Evolutionary conservation across 148 eudicot species (phyloP).

Genomic region (Fagopyrum esculentum): DNA sequence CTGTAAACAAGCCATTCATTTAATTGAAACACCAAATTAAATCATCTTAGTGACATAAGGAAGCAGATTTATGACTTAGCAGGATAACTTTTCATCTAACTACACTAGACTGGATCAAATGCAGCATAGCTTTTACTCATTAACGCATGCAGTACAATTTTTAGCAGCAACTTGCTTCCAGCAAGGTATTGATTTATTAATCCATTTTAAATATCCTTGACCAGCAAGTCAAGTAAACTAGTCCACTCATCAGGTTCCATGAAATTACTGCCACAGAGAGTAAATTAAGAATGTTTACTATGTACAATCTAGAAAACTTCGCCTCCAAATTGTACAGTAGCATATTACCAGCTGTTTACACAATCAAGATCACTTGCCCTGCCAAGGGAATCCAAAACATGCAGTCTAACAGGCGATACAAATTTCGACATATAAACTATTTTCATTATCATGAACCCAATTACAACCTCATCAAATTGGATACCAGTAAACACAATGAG

Average conservation of each 20-base stretch:
- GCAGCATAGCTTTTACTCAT: neutral
- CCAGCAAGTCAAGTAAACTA: neutral
- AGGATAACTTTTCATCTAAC: neutral
- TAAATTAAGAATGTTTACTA: neutral
- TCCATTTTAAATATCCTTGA: neutral
- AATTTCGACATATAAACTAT: neutral
- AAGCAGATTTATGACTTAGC: neutral
- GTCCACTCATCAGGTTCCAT: neutral
- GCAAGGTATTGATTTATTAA: neutral
- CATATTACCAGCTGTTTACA: neutral
- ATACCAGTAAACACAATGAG: neutral
- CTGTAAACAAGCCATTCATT: conserved; percentile 27
- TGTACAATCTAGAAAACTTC: neutral
- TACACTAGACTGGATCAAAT: neutral
- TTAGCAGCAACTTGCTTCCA: neutral
- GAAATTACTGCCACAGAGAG: neutral
- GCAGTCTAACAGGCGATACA: neutral
- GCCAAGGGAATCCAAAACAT: neutral
- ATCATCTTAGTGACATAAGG: neutral
- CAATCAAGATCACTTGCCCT: neutral
- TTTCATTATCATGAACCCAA: neutral
- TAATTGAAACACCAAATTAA: neutral
- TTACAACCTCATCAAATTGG: neutral
- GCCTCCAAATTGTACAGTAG: neutral
- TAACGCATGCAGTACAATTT: neutral